These are phyloP conservation scores for Yarrowia sp. DNA, from an alignment of 805 yeast species.

Conservation along the genomic window DNA sequence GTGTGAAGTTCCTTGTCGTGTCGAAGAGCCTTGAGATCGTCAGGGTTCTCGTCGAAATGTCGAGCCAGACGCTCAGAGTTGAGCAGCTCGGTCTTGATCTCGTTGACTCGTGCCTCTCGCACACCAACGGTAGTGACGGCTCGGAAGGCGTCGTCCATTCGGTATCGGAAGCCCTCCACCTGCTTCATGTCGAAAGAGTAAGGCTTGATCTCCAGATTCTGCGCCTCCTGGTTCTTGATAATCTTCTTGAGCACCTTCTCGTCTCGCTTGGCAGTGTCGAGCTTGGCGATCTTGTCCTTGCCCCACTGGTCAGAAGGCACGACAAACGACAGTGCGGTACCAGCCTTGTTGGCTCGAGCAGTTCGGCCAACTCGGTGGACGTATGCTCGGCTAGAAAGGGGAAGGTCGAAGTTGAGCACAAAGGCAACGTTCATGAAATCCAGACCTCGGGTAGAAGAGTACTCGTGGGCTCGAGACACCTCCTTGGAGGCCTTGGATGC, in stretches of 20 bases:
- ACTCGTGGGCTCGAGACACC: slow-evolving; percentile 62
- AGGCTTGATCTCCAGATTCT: slow-evolving; percentile 55
- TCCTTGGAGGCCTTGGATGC: slow-evolving; percentile 32
- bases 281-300: slow-evolving; percentile 77
- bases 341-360: slow-evolving; percentile 94
- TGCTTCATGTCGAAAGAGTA: slow-evolving; percentile 89
- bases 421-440: slow-evolving; percentile 96
- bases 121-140: slow-evolving; percentile 87
- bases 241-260: slow-evolving; percentile 81
- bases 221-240: slow-evolving; percentile 60
- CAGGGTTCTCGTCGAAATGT: slow-evolving; percentile 96
- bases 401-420: slow-evolving; percentile 92
- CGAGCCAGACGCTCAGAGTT: slow-evolving; percentile 87
- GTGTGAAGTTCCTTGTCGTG: slow-evolving; percentile 90
- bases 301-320: slow-evolving; percentile 82
- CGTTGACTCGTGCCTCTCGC: slow-evolving; percentile 90
- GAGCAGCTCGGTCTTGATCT: slow-evolving; percentile 79
- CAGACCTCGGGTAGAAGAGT: slow-evolving; percentile 94
- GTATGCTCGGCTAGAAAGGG: slow-evolving; percentile 82
- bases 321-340: slow-evolving; percentile 91
- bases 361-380: slow-evolving; percentile 96
- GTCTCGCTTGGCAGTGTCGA: slow-evolving; percentile 71
- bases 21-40: slow-evolving; percentile 80
- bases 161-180: slow-evolving; percentile 91
- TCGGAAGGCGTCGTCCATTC: slow-evolving; percentile 96